Percentiles rank a stretch among this genome's conserved stretches.
Conservation (phyloP, 208 protist species). For the Acanthamoeba polyphaga region DNA sequence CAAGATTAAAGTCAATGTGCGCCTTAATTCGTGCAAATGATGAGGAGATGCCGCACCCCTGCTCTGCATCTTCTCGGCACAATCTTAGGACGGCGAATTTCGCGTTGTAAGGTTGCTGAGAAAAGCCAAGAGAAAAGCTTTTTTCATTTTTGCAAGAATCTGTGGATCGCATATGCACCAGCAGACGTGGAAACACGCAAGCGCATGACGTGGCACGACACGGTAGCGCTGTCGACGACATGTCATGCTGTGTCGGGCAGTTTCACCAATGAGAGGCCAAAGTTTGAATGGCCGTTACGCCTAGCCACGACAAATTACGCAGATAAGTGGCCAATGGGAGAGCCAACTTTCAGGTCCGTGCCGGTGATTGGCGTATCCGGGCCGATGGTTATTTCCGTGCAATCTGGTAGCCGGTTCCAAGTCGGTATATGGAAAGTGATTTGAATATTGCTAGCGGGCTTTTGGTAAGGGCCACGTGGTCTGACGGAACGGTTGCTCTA, state of each 20-base stretch:
- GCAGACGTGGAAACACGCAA: not conserved
- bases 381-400: not conserved
- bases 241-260: too few relatives aligned
- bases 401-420: conserved; percentile 4
- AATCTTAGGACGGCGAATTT: too few relatives aligned
- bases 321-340: not conserved
- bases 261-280: not conserved
- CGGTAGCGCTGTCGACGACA: too few relatives aligned
- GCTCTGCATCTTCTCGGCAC: not conserved
- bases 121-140: too few relatives aligned
- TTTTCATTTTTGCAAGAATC: too few relatives aligned
- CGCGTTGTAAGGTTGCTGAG: not conserved
- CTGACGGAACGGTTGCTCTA: conserved; percentile 5
- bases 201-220: too few relatives aligned
- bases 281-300: not conserved
- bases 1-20: too few relatives aligned
- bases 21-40: not conserved
- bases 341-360: too few relatives aligned
- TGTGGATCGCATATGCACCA: too few relatives aligned
- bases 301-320: not conserved
- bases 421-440: not conserved
- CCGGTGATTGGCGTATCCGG: not conserved
- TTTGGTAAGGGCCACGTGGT: not conserved
- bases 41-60: not conserved
- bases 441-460: not conserved